Conservation (phyloP, 495 filamentous ascomycete genomes). For the Pyrenula aspistea region DNA sequence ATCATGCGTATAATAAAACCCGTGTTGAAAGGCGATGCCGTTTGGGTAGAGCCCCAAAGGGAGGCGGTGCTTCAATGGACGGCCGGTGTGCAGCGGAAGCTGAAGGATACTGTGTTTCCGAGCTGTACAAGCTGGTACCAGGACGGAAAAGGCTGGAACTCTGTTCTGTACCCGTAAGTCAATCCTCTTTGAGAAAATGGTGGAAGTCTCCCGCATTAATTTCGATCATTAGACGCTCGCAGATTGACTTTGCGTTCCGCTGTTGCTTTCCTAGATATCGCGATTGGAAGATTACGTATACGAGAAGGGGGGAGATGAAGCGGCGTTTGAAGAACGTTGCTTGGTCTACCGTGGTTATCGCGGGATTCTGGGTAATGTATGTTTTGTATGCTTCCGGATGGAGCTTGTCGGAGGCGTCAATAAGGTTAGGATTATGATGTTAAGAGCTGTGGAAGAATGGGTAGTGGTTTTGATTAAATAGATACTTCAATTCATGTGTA, state of each 20-base stretch:
- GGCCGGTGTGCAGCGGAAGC: background rate
- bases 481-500: too few species aligned
- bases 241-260: conserved; percentile 32
- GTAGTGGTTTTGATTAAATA: too few species aligned
- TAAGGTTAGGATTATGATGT: too few species aligned
- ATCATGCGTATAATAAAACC: conserved; percentile 31
- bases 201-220: too few species aligned
- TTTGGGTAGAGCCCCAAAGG: conserved; percentile 26
- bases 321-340: background rate
- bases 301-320: conserved; percentile 23
- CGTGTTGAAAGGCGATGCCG: conserved; percentile 27
- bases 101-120: background rate
- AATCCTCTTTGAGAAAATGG: background rate
- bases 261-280: conserved; percentile 45
- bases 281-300: conserved; percentile 42
- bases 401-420: too few species aligned
- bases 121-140: conserved; percentile 1
- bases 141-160: conserved; percentile 1
- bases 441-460: too few species aligned
- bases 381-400: too few species aligned
- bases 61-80: conserved; percentile 18
- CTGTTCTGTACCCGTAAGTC: conserved; percentile 2
- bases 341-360: too few species aligned
- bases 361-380: too few species aligned
- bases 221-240: too few species aligned